Conservation (phyloP, 2,329 filamentous ascomycete species). For the Alternaria novae-zelandiae region DNA sequence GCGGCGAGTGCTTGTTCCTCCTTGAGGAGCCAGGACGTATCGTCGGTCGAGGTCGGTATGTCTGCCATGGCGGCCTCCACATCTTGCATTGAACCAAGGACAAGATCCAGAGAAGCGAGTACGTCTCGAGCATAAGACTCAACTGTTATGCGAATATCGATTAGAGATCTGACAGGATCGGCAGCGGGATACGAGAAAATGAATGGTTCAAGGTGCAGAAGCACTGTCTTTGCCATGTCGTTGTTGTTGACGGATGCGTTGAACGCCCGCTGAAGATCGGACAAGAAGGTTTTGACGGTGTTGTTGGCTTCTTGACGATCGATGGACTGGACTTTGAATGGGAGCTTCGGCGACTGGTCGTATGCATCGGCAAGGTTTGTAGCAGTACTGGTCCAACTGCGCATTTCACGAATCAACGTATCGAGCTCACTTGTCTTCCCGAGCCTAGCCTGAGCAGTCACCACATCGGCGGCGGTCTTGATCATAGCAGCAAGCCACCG, state of each 20-base stretch:
- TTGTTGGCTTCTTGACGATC: slow-evolving; percentile 21
- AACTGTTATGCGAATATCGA: slow-evolving; percentile 16
- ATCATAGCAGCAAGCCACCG: slow-evolving; percentile 75
- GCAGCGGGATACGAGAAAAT: slow-evolving; percentile 44
- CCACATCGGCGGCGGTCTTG: slow-evolving; percentile 64
- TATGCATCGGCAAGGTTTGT: slow-evolving; percentile 22
- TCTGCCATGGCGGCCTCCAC: slow-evolving; percentile 63
- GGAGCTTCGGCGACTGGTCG: slow-evolving; percentile 32
- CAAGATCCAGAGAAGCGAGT: slow-evolving; percentile 71
- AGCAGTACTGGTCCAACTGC: slow-evolving; percentile 29
- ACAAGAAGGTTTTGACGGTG: slow-evolving; percentile 18
- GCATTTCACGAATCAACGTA: slow-evolving; percentile 30
- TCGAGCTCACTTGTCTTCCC: slow-evolving; percentile 53
- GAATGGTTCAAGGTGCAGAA: slow-evolving; percentile 73
- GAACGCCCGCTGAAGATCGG: slow-evolving; percentile 24
- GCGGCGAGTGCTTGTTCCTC: slow-evolving; percentile 42
- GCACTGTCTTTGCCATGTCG: slow-evolving; percentile 34
- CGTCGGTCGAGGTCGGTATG: slow-evolving; percentile 66
- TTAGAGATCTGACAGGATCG: not conserved
- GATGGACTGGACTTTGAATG: slow-evolving; percentile 33
- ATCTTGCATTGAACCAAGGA: slow-evolving; percentile 81
- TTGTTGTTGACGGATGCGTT: slow-evolving; percentile 26
- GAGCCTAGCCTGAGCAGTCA: slow-evolving; percentile 71
- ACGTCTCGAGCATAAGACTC: slow-evolving; percentile 64
- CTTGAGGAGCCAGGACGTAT: slow-evolving; percentile 68